phyloP scores from a whole-genome alignment of 2,329 filamentous ascomycete species.

The Xylariaceae sp. region DNA sequence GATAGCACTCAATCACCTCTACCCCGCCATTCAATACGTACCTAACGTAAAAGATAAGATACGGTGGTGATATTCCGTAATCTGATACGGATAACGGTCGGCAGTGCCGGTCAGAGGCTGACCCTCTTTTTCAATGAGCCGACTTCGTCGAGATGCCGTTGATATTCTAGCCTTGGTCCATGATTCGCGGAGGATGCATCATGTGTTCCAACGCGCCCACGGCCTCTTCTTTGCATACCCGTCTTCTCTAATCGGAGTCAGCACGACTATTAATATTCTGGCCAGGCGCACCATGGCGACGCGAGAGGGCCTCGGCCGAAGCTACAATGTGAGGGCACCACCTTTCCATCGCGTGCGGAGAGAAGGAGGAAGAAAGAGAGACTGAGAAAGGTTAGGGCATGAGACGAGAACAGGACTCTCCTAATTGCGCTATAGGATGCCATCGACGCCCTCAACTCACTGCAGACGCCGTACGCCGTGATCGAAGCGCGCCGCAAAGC shows the following conservation, averaged over 20 bases:
- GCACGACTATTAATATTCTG: constrained; percentile 3
- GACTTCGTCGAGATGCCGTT: neutral
- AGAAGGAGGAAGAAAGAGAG: neutral
- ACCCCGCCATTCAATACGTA: too few species aligned
- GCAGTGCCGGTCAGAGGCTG: neutral
- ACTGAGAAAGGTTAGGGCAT: neutral
- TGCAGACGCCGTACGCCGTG: constrained; percentile 81
- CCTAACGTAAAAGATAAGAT: neutral
- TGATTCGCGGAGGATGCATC: constrained; percentile 24
- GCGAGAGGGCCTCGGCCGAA: constrained; percentile 20
- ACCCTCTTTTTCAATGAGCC: neutral
- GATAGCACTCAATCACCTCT: too few species aligned
- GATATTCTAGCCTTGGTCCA: neutral
- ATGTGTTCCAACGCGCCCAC: constrained; percentile 25
- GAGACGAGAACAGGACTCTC: neutral
- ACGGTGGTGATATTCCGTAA: neutral
- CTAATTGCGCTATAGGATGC: constrained; percentile 59
- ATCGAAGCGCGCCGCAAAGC: constrained; percentile 74
- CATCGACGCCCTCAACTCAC: constrained; percentile 76
- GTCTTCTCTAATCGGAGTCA: constrained; percentile 11
- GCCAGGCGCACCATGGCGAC: constrained; percentile 27
- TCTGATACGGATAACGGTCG: neutral
- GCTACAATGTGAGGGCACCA: constrained; percentile 24
- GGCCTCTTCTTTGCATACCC: constrained; percentile 9
- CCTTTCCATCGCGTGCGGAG: neutral